Evolutionary conservation across 148 eudicot genomes (phyloP).

Genomic region (Salicornia ramosissima): DNA sequence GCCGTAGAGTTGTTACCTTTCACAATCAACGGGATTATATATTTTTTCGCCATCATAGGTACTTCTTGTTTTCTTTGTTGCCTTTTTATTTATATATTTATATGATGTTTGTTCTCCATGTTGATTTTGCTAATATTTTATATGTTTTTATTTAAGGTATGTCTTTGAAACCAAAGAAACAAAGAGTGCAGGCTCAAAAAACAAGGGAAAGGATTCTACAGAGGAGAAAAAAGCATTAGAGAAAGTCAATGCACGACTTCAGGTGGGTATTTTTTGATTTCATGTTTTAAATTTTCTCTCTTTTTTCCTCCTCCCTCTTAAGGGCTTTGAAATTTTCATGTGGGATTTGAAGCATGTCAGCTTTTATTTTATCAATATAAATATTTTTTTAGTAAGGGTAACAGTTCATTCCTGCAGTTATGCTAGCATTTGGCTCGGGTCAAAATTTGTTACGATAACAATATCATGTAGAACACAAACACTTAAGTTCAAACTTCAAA

Average conservation of each 20-base stretch:
- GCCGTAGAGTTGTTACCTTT: conserved; percentile 92
- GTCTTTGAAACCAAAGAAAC: conserved; percentile 75
- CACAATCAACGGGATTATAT: conserved; percentile 95
- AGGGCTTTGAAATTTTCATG: not conserved
- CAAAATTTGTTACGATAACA: too few relatives aligned
- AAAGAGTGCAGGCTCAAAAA: conserved; percentile 44
- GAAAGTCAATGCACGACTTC: conserved; percentile 67
- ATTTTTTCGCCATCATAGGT: conserved; percentile 99
- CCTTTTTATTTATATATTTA: not conserved
- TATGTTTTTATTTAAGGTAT: conserved; percentile 41
- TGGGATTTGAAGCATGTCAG: too few relatives aligned
- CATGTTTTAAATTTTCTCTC: not conserved
- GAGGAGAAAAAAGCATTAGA: conserved; percentile 37
- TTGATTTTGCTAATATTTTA: conserved; percentile 12
- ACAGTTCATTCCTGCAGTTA: too few relatives aligned
- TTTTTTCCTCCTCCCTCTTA: not conserved
- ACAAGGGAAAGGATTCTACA: conserved; percentile 32
- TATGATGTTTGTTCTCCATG: not conserved
- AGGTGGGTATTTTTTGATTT: conserved; percentile 47
- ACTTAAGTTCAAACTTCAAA: too few relatives aligned
- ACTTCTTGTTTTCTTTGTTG: conserved; percentile 2
- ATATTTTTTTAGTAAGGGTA: too few relatives aligned
- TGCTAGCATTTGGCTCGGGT: too few relatives aligned
- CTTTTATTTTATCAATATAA: too few relatives aligned
- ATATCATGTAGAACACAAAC: too few relatives aligned